Base-by-base conservation (phyloP, 2,329 filamentous ascomycete species). In the Calonectria pteridis region DNA sequence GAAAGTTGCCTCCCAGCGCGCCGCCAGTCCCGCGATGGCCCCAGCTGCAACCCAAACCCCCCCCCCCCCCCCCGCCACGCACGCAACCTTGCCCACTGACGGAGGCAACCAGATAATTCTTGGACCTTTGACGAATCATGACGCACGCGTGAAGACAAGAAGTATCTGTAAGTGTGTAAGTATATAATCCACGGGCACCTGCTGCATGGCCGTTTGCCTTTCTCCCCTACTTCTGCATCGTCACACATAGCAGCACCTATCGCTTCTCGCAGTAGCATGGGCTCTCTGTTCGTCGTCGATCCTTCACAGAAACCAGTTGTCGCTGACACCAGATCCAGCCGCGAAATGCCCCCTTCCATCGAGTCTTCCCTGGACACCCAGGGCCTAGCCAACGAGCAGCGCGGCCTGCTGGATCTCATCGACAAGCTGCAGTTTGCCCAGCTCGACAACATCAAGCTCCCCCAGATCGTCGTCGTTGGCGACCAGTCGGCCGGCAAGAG, bases 401-500 rank as follows among this genome's bases (percentile, higher is more conserved):
- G 88, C 11, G 86, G 86, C 20, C 85, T 93, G 49, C 85, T 92
- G 50, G 89, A 93, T 75, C 87, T 90, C 62, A 87, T 92, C 71
- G 88, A 90, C 73, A 87, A 88, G 69, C 85, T 92, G n/a, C 86
- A 88, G 79, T 86, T 89, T 81, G 83, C 86, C 74, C 85, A 90
- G 80, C 82, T 90, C 80, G 84, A 90, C 78, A 87, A 88, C 80
- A 84, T 89, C 77, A 86, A 87, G 59, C 85, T 92, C 0, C 90
- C 90, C 0, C 90, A 93, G 78, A 89, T 93, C 43, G 90, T 93
- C 59, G 91, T 93, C 29, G 91, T 91, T 40, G 91, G 91, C 35
- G 90, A 93, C 79, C 91, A 93, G 81, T 92, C 90, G 2, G 89
- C 90, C 7, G 91, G 91, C 26, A 93, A 93, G 81, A 91, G 89